Conservation (phyloP, 345 rosid genomes). For the Hevea brasiliensis region DNA sequence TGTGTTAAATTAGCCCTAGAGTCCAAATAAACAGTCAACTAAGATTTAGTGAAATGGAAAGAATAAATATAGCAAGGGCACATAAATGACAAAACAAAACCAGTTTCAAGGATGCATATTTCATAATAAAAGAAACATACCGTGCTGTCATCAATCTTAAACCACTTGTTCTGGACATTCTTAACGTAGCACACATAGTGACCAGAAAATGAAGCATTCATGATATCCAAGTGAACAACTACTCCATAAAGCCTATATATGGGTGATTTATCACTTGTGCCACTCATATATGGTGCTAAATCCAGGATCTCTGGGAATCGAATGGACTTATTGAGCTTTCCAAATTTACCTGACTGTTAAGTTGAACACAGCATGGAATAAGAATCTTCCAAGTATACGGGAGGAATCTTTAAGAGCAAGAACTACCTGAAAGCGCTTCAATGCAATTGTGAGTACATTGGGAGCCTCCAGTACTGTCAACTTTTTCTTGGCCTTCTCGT, state of each 20-base stretch:
- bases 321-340: constrained; percentile 87
- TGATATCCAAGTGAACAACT: constrained; percentile 87
- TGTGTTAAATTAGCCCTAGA: neutral
- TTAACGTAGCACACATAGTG: constrained; percentile 91
- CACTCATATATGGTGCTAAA: constrained; percentile 87
- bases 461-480: constrained; percentile 79
- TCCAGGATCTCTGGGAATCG: constrained; percentile 79
- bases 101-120: constrained; percentile 4
- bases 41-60: constrained; percentile 1
- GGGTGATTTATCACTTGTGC: constrained; percentile 77
- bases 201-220: constrained; percentile 94
- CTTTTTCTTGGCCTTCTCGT: constrained; percentile 87
- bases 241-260: constrained; percentile 91
- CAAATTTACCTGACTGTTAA: constrained; percentile 88
- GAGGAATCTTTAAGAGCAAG: neutral
- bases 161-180: constrained; percentile 84
- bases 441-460: constrained; percentile 74
- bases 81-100: constrained; percentile 2
- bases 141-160: constrained; percentile 82
- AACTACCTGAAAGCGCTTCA: constrained; percentile 84
- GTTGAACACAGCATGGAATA: constrained; percentile 13
- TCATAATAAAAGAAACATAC: constrained; percentile 43
- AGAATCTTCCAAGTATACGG: constrained; percentile 22
- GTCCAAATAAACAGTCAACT: neutral
- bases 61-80: neutral